Conservation (phyloP, 345 rosid species). For the Rubroshorea leprosula region DNA sequence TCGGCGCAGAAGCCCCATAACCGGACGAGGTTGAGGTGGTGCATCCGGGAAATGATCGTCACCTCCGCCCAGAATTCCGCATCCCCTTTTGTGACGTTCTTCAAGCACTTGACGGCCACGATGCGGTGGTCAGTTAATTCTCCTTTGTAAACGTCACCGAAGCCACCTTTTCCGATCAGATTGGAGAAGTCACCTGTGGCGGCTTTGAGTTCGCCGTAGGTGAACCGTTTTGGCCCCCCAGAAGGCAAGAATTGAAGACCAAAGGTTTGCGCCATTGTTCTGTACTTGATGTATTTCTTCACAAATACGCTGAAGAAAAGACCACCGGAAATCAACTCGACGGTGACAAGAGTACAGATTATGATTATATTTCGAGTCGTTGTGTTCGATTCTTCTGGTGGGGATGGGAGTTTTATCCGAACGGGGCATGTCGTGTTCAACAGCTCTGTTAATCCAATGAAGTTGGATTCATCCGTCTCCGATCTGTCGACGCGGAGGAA, state of each 20-base stretch:
- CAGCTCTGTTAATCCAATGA: constrained; percentile 46
- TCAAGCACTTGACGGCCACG: constrained; percentile 63
- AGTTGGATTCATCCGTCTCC: constrained; percentile 31
- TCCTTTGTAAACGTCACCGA: constrained; percentile 65
- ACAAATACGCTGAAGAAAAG: constrained; percentile 53
- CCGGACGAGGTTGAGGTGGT: constrained; percentile 61
- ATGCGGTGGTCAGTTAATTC: constrained; percentile 50
- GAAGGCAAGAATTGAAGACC: constrained; percentile 67
- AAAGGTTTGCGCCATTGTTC: constrained; percentile 66
- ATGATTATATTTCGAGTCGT: constrained; percentile 45
- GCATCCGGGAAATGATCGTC: constrained; percentile 61
- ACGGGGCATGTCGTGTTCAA: constrained; percentile 56
- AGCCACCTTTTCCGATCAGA: constrained; percentile 57
- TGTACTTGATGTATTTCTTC: constrained; percentile 58
- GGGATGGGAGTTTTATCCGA: constrained; percentile 45
- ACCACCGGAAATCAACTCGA: constrained; percentile 53
- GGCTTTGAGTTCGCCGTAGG: constrained; percentile 44
- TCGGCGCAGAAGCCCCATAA: constrained; percentile 69
- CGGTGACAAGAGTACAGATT: constrained; percentile 52
- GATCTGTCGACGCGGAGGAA: constrained; percentile 42
- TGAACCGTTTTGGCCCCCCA: constrained; percentile 61
- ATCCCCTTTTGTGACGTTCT: constrained; percentile 52
- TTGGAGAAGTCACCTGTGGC: constrained; percentile 48
- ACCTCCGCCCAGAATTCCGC: constrained; percentile 69
- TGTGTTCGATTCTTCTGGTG: constrained; percentile 44